These are phyloP conservation scores for Diplodia scrobiculata DNA, from an alignment of 2,329 filamentous ascomycete species.

Conservation along the genomic window DNA sequence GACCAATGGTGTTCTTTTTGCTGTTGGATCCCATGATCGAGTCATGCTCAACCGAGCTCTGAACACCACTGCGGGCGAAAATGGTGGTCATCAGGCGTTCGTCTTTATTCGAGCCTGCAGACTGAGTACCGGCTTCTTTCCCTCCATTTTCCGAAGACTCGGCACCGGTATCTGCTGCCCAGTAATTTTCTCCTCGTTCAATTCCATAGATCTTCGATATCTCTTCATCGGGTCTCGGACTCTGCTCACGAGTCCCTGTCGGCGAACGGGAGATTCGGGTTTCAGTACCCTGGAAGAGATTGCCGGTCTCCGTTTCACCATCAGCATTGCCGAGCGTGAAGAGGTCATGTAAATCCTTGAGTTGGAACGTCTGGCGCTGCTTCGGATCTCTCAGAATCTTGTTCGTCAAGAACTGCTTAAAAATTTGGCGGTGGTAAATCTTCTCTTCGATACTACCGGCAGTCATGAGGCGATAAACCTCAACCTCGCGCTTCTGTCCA, in stretches of 20 bases:
- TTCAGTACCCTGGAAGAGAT: constrained; percentile 84
- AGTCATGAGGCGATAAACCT: constrained; percentile 97
- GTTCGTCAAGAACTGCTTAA: constrained; percentile 96
- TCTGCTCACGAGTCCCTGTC: constrained; percentile 24
- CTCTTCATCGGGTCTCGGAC: constrained; percentile 2
- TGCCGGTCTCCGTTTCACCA: constrained; percentile 77
- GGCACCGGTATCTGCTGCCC: constrained; percentile 29
- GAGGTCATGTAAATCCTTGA: constrained; percentile 86
- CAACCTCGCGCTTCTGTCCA: constrained; percentile 91
- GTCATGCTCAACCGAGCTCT: constrained; percentile 91
- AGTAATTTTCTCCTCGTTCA: constrained; percentile 50
- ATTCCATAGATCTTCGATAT: constrained; percentile 46
- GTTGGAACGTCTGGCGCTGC: constrained; percentile 85
- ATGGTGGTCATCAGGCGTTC: constrained; percentile 84
- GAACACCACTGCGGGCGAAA: constrained; percentile 81
- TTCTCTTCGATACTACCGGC: constrained; percentile 98
- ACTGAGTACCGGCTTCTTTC: constrained; percentile 18
- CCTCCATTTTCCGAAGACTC: constrained; percentile 33
- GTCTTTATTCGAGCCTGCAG: constrained; percentile 37
- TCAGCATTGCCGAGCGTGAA: constrained; percentile 72
- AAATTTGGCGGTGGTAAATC: constrained; percentile 97
- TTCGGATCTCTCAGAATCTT: constrained; percentile 95
- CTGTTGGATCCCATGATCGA: constrained; percentile 67
- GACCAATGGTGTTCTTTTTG: constrained; percentile 65
- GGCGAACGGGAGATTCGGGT: constrained; percentile 21